Percentiles rank a stretch among this genome's conserved stretches.
These are phyloP conservation scores for Schrenkiella parvula DNA, from an alignment of 345 rosid genomes.

Conservation along the genomic window DNA sequence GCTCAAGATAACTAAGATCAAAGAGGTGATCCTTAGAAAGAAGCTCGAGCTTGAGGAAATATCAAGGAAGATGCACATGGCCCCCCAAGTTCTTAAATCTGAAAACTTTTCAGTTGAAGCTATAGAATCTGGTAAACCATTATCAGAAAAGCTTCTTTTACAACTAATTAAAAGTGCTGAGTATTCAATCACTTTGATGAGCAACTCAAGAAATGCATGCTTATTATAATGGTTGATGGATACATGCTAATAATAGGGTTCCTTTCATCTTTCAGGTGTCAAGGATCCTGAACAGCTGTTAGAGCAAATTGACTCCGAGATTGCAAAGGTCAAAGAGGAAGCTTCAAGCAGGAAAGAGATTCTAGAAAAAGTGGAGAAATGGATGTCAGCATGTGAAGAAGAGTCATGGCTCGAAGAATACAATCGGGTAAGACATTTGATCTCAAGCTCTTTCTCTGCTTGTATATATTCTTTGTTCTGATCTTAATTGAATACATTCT, in stretches of 20 bases:
- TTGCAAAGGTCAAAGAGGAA: conserved; percentile 63
- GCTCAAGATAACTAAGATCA: conserved; percentile 57
- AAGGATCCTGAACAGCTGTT: conserved; percentile 46
- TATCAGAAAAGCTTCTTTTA: neutral
- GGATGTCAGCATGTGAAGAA: conserved; percentile 69
- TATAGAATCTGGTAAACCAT: conserved; percentile 43
- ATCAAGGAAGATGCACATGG: conserved; percentile 59
- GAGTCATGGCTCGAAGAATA: conserved; percentile 83
- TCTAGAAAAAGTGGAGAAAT: conserved; percentile 69
- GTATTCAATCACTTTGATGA: neutral
- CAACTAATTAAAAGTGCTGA: neutral
- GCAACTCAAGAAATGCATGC: neutral
- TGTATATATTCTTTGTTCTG: no score
- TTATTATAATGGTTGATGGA: neutral
- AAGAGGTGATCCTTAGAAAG: conserved; percentile 61
- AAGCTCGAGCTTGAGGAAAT: conserved; percentile 59
- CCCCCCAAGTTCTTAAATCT: conserved; percentile 31
- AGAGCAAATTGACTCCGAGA: conserved; percentile 55
- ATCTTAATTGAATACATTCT: no score
- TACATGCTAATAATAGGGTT: neutral
- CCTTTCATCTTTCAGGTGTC: conserved; percentile 35
- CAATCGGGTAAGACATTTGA: conserved; percentile 44
- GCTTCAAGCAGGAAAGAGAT: conserved; percentile 65
- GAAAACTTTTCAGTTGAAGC: conserved; percentile 44
- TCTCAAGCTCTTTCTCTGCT: neutral